A percentile compares a stretch with the other conserved stretches of the same genome.
Conservation (phyloP, 345 rosid species). For the Sisymbrium altissimum region DNA sequence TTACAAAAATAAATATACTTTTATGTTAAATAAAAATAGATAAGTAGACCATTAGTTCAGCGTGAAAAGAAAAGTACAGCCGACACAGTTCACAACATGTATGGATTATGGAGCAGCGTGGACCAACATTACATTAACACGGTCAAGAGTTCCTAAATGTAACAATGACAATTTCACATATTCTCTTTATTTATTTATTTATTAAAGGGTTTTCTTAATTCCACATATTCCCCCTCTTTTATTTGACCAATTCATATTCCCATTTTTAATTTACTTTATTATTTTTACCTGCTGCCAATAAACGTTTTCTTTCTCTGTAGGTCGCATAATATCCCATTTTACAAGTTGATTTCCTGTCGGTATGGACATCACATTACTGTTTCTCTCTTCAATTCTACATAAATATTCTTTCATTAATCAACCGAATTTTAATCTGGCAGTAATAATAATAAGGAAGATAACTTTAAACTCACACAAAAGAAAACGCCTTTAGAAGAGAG, state of each 20-base stretch:
- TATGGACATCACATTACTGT: not conserved
- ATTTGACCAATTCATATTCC: not conserved
- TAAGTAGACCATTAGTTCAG: not conserved
- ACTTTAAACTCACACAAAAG: conserved; percentile 8
- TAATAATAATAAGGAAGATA: conserved; percentile 3
- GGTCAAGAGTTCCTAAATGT: conserved; percentile 17
- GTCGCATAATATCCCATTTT: conserved; percentile 17
- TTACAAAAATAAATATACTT: not conserved
- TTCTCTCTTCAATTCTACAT: not conserved
- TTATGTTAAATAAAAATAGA: not conserved
- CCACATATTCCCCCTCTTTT: too few relatives aligned
- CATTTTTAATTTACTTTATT: not conserved
- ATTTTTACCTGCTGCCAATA: not conserved
- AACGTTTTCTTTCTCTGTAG: not conserved
- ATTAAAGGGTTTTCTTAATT: too few relatives aligned
- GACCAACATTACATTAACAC: conserved; percentile 28
- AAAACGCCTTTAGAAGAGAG: not conserved
- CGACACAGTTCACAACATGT: conserved; percentile 26
- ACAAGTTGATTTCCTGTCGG: not conserved
- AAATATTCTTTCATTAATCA: not conserved
- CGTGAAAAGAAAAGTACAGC: not conserved
- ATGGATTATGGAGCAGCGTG: conserved; percentile 14
- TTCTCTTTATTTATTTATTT: too few relatives aligned
- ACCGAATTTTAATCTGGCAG: not conserved
- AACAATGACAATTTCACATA: conserved; percentile 26